A percentile compares a stretch with the other conserved stretches of the same genome.
Evolutionary conservation across 306 rosid species (phyloP).

Genomic region (Hippophae rhamnoides): DNA sequence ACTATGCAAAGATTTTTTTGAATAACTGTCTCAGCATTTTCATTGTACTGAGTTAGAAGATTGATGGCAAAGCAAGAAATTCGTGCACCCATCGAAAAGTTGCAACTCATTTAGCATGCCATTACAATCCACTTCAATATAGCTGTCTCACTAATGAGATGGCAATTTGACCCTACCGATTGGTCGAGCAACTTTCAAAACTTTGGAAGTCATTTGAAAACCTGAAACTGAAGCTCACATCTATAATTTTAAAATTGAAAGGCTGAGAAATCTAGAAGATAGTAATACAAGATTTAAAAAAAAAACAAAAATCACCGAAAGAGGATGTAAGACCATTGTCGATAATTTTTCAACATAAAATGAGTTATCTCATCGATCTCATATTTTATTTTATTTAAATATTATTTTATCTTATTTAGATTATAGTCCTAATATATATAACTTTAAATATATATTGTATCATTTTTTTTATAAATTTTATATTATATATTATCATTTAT

Average conservation of each 20-base stretch:
- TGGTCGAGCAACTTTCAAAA: constrained; percentile 43
- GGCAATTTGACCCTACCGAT: constrained; percentile 41
- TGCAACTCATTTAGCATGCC: constrained; percentile 4
- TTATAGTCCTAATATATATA: no score
- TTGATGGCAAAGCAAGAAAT: constrained; percentile 88
- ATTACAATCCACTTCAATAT: constrained; percentile 51
- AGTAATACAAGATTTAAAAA: not conserved
- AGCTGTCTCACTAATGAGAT: constrained; percentile 29
- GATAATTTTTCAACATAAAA: constrained; percentile 25
- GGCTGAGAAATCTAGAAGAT: not conserved
- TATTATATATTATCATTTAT: no score
- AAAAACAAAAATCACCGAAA: constrained; percentile 26
- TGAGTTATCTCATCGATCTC: no score
- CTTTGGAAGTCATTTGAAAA: constrained; percentile 36
- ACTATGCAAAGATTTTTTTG: constrained; percentile 83
- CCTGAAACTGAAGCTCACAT: constrained; percentile 34
- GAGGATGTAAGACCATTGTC: constrained; percentile 45
- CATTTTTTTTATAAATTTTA: no score
- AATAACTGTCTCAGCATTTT: constrained; percentile 88
- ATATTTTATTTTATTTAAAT: no score
- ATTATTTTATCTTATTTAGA: no score
- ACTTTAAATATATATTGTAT: no score
- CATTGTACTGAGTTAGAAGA: constrained; percentile 86
- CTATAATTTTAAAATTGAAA: not conserved
- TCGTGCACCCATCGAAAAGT: constrained; percentile 46